These are phyloP conservation scores for Penicillium sp. DNA, from an alignment of 2,329 filamentous ascomycete species.

Conservation along the genomic window DNA sequence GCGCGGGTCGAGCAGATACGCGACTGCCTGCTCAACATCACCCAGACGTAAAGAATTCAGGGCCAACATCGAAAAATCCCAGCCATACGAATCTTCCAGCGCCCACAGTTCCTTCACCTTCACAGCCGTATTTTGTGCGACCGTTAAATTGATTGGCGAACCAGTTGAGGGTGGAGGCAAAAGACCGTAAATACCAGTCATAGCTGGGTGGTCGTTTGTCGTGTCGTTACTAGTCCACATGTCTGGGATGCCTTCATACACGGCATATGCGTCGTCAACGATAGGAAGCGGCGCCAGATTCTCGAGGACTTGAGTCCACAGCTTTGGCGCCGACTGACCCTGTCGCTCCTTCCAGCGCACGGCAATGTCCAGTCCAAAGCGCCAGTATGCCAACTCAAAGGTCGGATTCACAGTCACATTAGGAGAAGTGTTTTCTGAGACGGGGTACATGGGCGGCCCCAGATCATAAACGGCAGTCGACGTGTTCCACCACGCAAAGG, in stretches of 20 bases:
- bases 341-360: not conserved
- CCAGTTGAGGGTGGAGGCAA: not conserved
- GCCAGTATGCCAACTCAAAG: slow-evolving; percentile 2
- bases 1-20: not conserved
- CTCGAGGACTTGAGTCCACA: not conserved
- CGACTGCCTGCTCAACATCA: not conserved
- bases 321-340: not conserved
- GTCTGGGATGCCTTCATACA: not conserved
- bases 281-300: not conserved
- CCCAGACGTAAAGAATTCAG: not conserved
- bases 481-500: not conserved
- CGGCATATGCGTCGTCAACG: not conserved
- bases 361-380: not conserved
- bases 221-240: slow-evolving; percentile 1
- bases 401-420: not conserved
- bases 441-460: slow-evolving; percentile 1
- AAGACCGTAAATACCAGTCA: slow-evolving; percentile 1
- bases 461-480: not conserved
- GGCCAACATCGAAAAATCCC: slow-evolving; percentile 2
- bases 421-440: not conserved
- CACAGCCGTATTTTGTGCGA: not conserved
- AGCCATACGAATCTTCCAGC: not conserved
- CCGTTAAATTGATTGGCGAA: not conserved
- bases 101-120: not conserved
- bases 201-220: not conserved